Base-by-base conservation (phyloP, 106 monocot species). In the Allium fistulosum region DNA sequence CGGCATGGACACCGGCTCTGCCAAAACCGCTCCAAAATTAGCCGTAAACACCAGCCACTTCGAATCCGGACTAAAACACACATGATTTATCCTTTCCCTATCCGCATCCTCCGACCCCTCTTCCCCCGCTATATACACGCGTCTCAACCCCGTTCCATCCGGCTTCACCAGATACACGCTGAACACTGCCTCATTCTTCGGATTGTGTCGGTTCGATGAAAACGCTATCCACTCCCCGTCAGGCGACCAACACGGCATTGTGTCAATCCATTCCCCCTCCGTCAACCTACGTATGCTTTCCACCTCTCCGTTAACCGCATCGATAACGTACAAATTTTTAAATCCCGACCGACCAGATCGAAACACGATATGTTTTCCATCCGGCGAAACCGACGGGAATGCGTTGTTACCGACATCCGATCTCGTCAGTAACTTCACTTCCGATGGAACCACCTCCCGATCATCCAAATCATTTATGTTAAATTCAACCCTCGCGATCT, bases 231-330 rank as follows among this genome's bases (percentile, higher is more conserved):
- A 73, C 45, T 80, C 52, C n/a, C 88, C 92, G 55, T 79, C 72
- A 46, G 92, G 91, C 2, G 96, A 97, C 96, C 96, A 97, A 60
- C 57, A n/a, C n/a, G 85, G 88, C 96, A 96, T 96, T 27, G 96
- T 96, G 69, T 96, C 88, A 46, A 82, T 73, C 83, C 96, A 96
- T 2, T 82, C 88, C 17, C 96, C 96, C 9, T 86, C 74, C 11
- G 91, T 96, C 12, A 96, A 61, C 51, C 68, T 68, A 57, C 82
- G 73, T 15, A 91, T 81, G 15, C 57, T 64, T 9, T 60, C 72
- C 8, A 45, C 26, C 57, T 88, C 88, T 10, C 91, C 91, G 12
- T 71, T 65, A 5, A 76, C 69, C 15, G 92, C 83, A 55, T 97
- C 91, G 10, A 97, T 18, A 0, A 97, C 79, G 78, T 92, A 97